Percentiles rank a stretch among this genome's conserved stretches.
Conservation (phyloP, 345 rosid species). For the Cochlearia excelsa region DNA sequence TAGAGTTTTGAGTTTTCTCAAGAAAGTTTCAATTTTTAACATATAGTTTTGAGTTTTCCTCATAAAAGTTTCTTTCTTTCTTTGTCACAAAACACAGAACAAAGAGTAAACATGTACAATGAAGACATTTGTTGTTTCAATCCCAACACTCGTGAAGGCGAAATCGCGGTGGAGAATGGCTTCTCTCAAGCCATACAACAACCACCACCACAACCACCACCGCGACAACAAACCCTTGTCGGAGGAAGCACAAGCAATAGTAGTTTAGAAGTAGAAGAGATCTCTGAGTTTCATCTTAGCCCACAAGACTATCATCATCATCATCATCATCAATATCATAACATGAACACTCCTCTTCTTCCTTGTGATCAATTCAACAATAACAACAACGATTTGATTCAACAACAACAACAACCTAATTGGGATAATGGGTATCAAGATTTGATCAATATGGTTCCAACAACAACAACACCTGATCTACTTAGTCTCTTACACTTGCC, state of each 20-base stretch:
- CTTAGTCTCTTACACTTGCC: constrained; percentile 61
- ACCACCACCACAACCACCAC: constrained; percentile 24
- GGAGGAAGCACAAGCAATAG: constrained; percentile 40
- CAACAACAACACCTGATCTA: constrained; percentile 55
- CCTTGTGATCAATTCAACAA: constrained; percentile 28
- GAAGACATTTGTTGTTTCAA: constrained; percentile 53
- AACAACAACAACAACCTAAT: constrained; percentile 35
- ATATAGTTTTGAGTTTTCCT: not conserved
- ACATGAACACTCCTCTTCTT: constrained; percentile 23
- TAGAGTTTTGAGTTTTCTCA: too few relatives aligned
- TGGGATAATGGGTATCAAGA: constrained; percentile 44
- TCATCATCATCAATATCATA: constrained; percentile 34
- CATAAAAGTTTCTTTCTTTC: not conserved
- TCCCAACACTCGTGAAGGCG: constrained; percentile 37
- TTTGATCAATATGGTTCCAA: constrained; percentile 27
- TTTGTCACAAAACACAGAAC: constrained; percentile 10
- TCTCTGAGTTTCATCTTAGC: constrained; percentile 38
- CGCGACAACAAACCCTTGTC: constrained; percentile 15
- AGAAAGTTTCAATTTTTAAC: not conserved
- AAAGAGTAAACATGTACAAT: constrained; percentile 35
- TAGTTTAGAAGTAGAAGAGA: constrained; percentile 38
- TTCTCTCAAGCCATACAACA: constrained; percentile 22
- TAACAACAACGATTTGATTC: constrained; percentile 32
- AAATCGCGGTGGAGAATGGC: constrained; percentile 32
- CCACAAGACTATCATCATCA: constrained; percentile 34